Evolutionary conservation across 495 filamentous ascomycete genomes (phyloP).

Genomic region (Hypomontagnella monticulosa): DNA sequence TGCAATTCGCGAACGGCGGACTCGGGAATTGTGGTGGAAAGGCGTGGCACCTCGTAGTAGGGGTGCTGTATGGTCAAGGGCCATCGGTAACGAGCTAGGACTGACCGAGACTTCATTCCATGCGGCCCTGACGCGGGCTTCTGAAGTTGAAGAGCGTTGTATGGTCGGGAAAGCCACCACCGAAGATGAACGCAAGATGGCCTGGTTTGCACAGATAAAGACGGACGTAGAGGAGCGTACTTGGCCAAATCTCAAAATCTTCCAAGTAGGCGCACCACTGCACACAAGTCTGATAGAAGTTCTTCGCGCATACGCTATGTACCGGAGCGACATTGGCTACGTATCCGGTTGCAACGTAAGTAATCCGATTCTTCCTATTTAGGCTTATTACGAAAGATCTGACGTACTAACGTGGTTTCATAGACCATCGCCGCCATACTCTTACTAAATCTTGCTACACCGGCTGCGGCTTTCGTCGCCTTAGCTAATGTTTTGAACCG

Average conservation of each 20-base stretch:
- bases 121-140: conserved; percentile 79
- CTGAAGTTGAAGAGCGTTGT: conserved; percentile 67
- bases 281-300: conserved; percentile 81
- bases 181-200: conserved; percentile 57
- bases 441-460: conserved; percentile 79
- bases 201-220: conserved; percentile 74
- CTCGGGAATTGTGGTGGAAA: conserved; percentile 93
- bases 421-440: conserved; percentile 87
- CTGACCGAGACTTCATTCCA: conserved; percentile 79
- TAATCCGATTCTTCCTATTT: conserved; percentile 6
- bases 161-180: conserved; percentile 50
- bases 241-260: conserved; percentile 85
- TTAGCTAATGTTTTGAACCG: conserved; percentile 92
- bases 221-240: conserved; percentile 72
- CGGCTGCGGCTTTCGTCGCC: conserved; percentile 77
- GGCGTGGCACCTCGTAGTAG: conserved; percentile 82
- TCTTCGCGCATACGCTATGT: conserved; percentile 89
- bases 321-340: conserved; percentile 93
- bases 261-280: conserved; percentile 80
- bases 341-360: conserved; percentile 84
- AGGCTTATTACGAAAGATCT: background rate
- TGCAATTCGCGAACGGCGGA: conserved; percentile 76
- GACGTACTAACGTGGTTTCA: conserved; percentile 36
- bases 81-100: conserved; percentile 89
- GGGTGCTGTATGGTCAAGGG: conserved; percentile 84